A percentile compares a stretch with the other conserved stretches of the same genome.
These are phyloP conservation scores for Globisporangium radiosum DNA, from an alignment of 352 stramenopile genomes.

Conservation along the genomic window DNA sequence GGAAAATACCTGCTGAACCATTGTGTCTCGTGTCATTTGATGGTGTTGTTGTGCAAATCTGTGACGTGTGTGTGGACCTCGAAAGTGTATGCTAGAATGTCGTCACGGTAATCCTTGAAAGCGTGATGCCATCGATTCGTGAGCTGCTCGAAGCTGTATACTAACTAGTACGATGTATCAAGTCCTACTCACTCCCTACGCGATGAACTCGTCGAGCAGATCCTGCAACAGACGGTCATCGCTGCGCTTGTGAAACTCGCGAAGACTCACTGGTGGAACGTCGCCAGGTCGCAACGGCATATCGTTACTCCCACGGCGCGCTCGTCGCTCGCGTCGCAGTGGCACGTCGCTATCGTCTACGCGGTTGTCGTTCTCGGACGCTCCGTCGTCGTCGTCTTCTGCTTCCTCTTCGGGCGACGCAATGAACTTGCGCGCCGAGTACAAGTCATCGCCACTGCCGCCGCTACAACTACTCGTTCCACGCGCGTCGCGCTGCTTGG, in stretches of 20 bases:
- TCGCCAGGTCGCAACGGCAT: too few relatives aligned
- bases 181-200: slow-evolving; percentile 3
- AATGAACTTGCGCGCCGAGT: slow-evolving; percentile 27
- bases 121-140: too few relatives aligned
- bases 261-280: too few relatives aligned
- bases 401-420: slow-evolving; percentile 29
- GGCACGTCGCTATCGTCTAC: not conserved
- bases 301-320: too few relatives aligned
- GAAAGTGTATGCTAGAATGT: too few relatives aligned
- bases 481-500: slow-evolving; percentile 1
- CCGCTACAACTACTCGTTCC: not conserved
- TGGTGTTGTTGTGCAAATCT: too few relatives aligned
- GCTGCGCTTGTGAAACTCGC: slow-evolving; percentile 11
- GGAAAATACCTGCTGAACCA: slow-evolving; percentile 50
- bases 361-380: not conserved
- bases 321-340: not conserved
- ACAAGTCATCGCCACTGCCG: slow-evolving; percentile 7
- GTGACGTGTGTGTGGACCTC: too few relatives aligned
- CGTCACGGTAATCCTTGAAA: too few relatives aligned
- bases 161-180: too few relatives aligned
- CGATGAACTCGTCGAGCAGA: slow-evolving; percentile 66
- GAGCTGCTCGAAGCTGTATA: too few relatives aligned
- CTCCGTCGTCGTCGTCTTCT: slow-evolving; percentile 9
- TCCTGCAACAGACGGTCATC: slow-evolving; percentile 56
- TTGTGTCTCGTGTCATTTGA: not conserved